These are phyloP conservation scores for Lolium rigidum DNA, from an alignment of 176 grass and related monocot genomes.

Conservation along the genomic window DNA sequence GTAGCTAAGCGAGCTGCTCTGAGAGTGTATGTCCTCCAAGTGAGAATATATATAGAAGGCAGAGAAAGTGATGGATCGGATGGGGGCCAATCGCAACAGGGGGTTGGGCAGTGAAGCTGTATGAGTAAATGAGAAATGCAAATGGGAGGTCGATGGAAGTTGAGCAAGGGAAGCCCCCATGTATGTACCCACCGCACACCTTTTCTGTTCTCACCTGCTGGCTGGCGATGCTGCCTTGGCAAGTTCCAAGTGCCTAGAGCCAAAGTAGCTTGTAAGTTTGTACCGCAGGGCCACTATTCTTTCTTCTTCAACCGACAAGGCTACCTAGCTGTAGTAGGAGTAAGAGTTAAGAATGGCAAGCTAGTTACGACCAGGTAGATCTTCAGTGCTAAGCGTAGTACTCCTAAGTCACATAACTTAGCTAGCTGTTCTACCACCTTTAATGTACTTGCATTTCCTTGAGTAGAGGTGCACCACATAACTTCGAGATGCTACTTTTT, in stretches of 20 bases:
- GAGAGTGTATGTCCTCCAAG: not conserved
- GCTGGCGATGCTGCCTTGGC: slow-evolving; percentile 16
- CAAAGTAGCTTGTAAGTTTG: not conserved
- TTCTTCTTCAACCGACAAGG: not conserved
- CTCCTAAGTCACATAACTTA: too few species aligned
- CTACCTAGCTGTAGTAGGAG: not conserved
- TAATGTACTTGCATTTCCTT: not conserved
- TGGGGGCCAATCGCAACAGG: not conserved
- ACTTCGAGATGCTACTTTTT: not conserved
- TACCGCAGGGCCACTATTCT: not conserved
- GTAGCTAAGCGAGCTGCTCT: not conserved
- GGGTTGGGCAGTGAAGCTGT: slow-evolving; percentile 27
- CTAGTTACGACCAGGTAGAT: not conserved
- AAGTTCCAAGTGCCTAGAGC: slow-evolving; percentile 18
- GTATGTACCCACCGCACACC: not conserved
- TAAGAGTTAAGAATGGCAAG: not conserved
- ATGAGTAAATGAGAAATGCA: slow-evolving; percentile 34
- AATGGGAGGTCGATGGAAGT: not conserved
- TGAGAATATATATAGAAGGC: slow-evolving; percentile 29
- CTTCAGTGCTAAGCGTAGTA: not conserved
- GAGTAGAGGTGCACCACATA: not conserved
- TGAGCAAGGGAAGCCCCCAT: not conserved
- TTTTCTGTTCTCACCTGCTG: slow-evolving; percentile 10
- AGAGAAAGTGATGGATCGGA: too few species aligned
- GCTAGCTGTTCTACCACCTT: not conserved